Base-by-base conservation (phyloP, 2,329 filamentous ascomycete species). In the Claviceps humidiphila region DNA sequence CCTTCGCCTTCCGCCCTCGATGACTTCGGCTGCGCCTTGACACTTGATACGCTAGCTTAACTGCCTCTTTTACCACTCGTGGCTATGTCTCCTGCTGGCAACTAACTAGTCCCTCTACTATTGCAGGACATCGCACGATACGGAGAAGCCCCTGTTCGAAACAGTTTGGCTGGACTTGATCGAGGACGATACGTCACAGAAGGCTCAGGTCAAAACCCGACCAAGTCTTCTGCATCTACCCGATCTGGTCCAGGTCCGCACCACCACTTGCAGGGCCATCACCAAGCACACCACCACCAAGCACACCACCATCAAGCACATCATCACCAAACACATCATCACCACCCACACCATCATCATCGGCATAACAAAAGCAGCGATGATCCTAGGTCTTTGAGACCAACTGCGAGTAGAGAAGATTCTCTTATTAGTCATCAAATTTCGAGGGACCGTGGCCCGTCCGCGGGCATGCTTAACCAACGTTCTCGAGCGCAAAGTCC, bases 401-500 rank as follows among this genome's bases (percentile, higher is more conserved):
- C 87, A n/a, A 76, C 80, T 13, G 76, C 82, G 52, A 90, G 85
- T 64, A 78, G 86, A 60, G 88, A 95, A 64, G 85, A 91, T 54
- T 63, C 55, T 57, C 58, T 55, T 54, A 69, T 72, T 59, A 79
- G 72, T 59, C 63, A 73, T 26, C 65, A 59, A 55, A 59, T 60
- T 53, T 61, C 69, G 62, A 81, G 77, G 64, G 82, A 83, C 55
- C 75, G 75, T 52, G 73, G 68, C 38, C 69, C 67, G 49, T 73
- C 73, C 34, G 61, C 63, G 34, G 62, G 65, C 43, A 71, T 75
- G 74, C 64, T 77, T 71, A 58, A 64, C 58, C 65, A 71, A 47
- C 69, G 69, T 55, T 74, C 75, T 22, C 83, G 89, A 58, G 82
- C 87, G 13, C 80, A 86, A 55, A 95, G 90, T 66, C 89, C 90